Evolutionary conservation across 257 asterid species (phyloP).

Genomic region (Plantago elongata): DNA sequence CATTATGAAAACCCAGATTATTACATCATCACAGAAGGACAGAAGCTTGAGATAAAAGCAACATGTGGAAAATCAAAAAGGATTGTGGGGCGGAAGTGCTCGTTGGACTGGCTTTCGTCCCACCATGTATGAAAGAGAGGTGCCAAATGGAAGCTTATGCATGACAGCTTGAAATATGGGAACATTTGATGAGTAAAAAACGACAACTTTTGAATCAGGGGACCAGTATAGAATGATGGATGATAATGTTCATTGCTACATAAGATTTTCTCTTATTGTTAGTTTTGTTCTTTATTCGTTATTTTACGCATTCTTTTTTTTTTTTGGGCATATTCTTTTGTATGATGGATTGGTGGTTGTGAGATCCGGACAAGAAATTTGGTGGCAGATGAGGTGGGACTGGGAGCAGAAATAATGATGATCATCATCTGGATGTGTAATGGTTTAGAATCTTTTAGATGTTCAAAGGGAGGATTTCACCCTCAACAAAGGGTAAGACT

Average conservation of each 20-base stretch:
- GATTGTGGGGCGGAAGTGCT: constrained; percentile 7
- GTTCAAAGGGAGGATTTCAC: no score
- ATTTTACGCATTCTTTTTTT: constrained; percentile 26
- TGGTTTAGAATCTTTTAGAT: no score
- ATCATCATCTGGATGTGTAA: constrained; percentile 1
- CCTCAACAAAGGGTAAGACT: no score
- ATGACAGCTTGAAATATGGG: constrained; percentile 7
- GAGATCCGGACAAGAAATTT: constrained; percentile 8
- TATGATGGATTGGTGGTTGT: constrained; percentile 24
- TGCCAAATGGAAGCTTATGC: not conserved
- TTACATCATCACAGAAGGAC: constrained; percentile 4
- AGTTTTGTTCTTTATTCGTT: not conserved
- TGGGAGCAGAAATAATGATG: constrained; percentile 12
- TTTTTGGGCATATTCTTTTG: constrained; percentile 32
- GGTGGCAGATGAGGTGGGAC: constrained; percentile 6
- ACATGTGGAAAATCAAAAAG: not conserved
- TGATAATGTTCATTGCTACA: constrained; percentile 12
- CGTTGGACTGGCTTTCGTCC: not conserved
- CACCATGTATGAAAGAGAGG: constrained; percentile 3
- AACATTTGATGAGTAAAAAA: constrained; percentile 3
- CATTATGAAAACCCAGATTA: not conserved
- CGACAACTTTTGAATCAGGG: constrained; percentile 11
- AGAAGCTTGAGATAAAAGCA: constrained; percentile 15
- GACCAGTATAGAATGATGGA: constrained; percentile 18
- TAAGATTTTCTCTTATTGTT: constrained; percentile 10